Evolutionary conservation across 768 basidiomycete species (phyloP).

Genomic region (Albatrellus ellisii): DNA sequence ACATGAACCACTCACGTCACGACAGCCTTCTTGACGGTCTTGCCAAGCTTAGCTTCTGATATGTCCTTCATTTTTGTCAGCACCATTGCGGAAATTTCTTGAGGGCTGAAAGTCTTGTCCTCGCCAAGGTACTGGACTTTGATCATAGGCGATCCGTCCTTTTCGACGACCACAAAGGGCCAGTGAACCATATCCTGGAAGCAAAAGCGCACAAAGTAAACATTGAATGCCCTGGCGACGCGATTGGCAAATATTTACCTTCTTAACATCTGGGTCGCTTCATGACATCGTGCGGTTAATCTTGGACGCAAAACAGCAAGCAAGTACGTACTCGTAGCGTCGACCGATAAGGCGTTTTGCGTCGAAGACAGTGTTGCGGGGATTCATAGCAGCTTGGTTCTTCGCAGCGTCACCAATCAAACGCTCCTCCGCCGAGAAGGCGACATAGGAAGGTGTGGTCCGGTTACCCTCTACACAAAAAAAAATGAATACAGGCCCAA

Average conservation of each 20-base stretch:
- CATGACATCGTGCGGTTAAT: slow-evolving; percentile 2
- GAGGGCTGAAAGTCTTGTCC: slow-evolving; percentile 92
- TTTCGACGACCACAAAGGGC: slow-evolving; percentile 96
- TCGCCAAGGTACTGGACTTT: slow-evolving; percentile 92
- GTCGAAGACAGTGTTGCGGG: slow-evolving; percentile 96
- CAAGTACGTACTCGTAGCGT: slow-evolving; percentile 67
- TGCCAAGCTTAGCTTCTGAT: slow-evolving; percentile 97
- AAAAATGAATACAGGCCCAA: slow-evolving; percentile 5
- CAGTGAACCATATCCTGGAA: slow-evolving; percentile 87
- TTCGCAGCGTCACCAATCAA: slow-evolving; percentile 98
- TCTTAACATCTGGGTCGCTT: slow-evolving; percentile 89
- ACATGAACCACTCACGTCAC: slow-evolving; percentile 49
- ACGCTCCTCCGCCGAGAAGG: slow-evolving; percentile 93
- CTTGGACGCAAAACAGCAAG: slow-evolving; percentile 1
- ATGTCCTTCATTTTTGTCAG: slow-evolving; percentile 99
- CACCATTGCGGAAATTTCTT: slow-evolving; percentile 99
- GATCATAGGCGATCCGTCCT: slow-evolving; percentile 94
- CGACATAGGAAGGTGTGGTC: slow-evolving; percentile 98
- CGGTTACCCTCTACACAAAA: slow-evolving; percentile 77
- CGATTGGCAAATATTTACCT: slow-evolving; percentile 28
- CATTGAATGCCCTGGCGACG: not conserved
- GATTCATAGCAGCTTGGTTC: slow-evolving; percentile 99
- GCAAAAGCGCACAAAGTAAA: slow-evolving; percentile 1
- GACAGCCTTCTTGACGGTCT: slow-evolving; percentile 97
- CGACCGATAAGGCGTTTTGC: slow-evolving; percentile 98